Evolutionary conservation across 352 stramenopile genomes (phyloP).

Genomic region (Pythium myriotylum): DNA sequence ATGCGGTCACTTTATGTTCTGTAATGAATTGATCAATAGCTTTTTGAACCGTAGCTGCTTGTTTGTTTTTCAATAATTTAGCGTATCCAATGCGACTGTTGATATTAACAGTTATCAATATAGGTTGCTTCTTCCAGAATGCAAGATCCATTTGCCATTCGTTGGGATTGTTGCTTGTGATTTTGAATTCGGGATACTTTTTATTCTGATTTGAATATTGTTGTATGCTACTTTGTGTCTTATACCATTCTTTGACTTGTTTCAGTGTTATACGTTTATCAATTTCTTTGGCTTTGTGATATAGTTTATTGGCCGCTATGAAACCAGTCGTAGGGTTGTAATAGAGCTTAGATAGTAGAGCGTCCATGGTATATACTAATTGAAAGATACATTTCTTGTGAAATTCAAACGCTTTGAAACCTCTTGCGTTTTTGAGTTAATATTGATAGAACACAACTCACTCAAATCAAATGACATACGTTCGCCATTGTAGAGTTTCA

Average conservation of each 20-base stretch:
- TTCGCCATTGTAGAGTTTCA: too few relatives aligned
- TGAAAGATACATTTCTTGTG: too few relatives aligned
- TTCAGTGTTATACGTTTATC: slow-evolving; percentile 25
- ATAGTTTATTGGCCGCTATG: slow-evolving; percentile 25
- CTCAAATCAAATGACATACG: too few relatives aligned
- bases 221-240: slow-evolving; percentile 23
- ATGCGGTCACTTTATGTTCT: too few relatives aligned
- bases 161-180: slow-evolving; percentile 16
- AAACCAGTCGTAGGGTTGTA: slow-evolving; percentile 33
- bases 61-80: slow-evolving; percentile 40
- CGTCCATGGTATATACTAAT: neutral
- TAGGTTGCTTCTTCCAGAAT: slow-evolving; percentile 27
- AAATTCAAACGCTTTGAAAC: too few relatives aligned
- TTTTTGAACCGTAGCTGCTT: slow-evolving; percentile 30
- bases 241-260: slow-evolving; percentile 32
- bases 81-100: slow-evolving; percentile 37
- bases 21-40: too few relatives aligned
- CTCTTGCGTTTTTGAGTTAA: too few relatives aligned
- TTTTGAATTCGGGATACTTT: slow-evolving; percentile 13
- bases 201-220: slow-evolving; percentile 23
- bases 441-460: too few relatives aligned
- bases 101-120: slow-evolving; percentile 38
- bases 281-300: slow-evolving; percentile 30
- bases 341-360: slow-evolving; percentile 17
- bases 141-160: slow-evolving; percentile 31